Evolutionary conservation across 1,284 basidiomycete species (phyloP).

Genomic region (Heterobasidion irregulare): DNA sequence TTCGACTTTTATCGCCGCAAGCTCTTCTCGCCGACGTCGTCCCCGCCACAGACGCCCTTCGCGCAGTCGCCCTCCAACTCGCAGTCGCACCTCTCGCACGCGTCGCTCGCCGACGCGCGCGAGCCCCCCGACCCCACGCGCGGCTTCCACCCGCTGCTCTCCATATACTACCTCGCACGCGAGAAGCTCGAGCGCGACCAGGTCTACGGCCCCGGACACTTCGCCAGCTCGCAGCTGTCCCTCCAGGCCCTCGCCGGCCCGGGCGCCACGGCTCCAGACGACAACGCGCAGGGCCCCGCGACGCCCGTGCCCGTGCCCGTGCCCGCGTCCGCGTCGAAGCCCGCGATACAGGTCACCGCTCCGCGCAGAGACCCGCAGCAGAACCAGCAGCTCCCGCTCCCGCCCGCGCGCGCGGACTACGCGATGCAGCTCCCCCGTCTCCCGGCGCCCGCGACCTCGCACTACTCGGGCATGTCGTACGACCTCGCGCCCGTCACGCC

Average conservation of each 20-base stretch:
- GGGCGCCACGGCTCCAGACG: background rate
- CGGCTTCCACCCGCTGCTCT: slow-evolving; percentile 92
- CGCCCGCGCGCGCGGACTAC: slow-evolving; percentile 77
- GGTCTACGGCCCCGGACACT: slow-evolving; percentile 90
- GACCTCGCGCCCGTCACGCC: slow-evolving; percentile 43
- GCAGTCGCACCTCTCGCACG: slow-evolving; percentile 39
- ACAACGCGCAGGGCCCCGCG: slow-evolving; percentile 10
- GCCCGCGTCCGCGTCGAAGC: slow-evolving; percentile 19
- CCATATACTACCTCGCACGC: slow-evolving; percentile 92
- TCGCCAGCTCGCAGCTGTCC: slow-evolving; percentile 83
- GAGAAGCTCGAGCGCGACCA: slow-evolving; percentile 94
- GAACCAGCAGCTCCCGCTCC: slow-evolving; percentile 71
- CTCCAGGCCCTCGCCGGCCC: slow-evolving; percentile 19
- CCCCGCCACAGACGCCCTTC: slow-evolving; percentile 38
- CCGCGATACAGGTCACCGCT: slow-evolving; percentile 9
- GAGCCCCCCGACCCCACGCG: slow-evolving; percentile 76
- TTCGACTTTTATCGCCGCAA: slow-evolving; percentile 95
- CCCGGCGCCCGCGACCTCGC: slow-evolving; percentile 72
- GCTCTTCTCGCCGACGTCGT: slow-evolving; percentile 70
- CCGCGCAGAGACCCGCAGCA: slow-evolving; percentile 46
- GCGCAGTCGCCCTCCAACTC: slow-evolving; percentile 47
- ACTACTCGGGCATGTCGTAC: slow-evolving; percentile 73
- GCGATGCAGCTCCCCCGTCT: slow-evolving; percentile 76
- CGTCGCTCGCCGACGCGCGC: slow-evolving; percentile 36
- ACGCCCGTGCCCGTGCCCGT: no score